Conservation (phyloP, 2,329 filamentous ascomycete genomes). For the Aspergillus brunneoviolaceus region DNA sequence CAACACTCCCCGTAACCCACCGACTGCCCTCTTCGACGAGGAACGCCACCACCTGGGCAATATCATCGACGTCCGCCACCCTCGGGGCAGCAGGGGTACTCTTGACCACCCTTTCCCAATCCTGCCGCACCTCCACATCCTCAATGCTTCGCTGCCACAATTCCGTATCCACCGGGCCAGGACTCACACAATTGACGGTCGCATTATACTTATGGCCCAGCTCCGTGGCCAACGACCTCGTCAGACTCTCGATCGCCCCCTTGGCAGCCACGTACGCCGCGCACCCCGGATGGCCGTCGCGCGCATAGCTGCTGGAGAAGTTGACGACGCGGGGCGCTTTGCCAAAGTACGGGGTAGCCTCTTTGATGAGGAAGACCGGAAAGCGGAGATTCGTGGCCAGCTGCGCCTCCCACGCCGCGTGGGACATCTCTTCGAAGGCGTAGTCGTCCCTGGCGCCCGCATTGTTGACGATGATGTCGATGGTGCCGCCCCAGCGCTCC, state of each 20-base stretch:
- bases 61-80: conserved; percentile 15
- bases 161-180: conserved; percentile 28
- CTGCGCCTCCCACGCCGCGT: conserved; percentile 16
- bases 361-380: conserved; percentile 24
- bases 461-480: conserved; percentile 28
- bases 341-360: conserved; percentile 16
- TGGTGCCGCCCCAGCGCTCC: conserved; percentile 9
- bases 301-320: conserved; percentile 19
- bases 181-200: conserved; percentile 33
- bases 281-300: conserved; percentile 35
- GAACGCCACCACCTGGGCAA: conserved; percentile 22
- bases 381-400: conserved; percentile 21
- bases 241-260: conserved; percentile 62
- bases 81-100: conserved; percentile 19
- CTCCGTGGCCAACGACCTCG: conserved; percentile 55
- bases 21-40: conserved; percentile 18
- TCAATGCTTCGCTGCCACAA: conserved; percentile 18
- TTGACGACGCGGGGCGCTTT: conserved; percentile 22
- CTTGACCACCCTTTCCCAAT: conserved; percentile 15
- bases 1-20: conserved; percentile 24
- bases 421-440: conserved; percentile 19
- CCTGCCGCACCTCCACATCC: conserved; percentile 17
- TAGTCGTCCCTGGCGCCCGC: conserved; percentile 24
- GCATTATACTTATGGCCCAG: conserved; percentile 29
- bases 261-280: conserved; percentile 63